Base-by-base conservation (phyloP, 257 asterid genomes). In the Ehretia macrophylla region DNA sequence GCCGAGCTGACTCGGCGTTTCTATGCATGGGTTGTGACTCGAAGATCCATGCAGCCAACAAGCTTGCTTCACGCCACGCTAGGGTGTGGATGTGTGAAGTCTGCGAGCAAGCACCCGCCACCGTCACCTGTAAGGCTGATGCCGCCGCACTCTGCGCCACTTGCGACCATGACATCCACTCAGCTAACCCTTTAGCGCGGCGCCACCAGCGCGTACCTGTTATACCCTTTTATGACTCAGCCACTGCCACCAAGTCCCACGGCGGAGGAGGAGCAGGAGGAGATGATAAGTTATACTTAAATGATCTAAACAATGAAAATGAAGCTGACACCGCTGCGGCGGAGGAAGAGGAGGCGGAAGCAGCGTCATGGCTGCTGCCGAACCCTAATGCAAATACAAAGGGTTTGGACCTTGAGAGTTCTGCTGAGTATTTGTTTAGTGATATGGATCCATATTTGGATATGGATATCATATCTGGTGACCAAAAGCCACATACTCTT, bases 101-200 rank as follows among this genome's bases (percentile, higher is more conserved):
- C 17, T 90, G 97, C 73, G 97, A 90, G 81, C 90, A 77, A 44
- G 86, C 94, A 0, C 94, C 97, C 14, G 96, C 97, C 5, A 59
- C 74, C 70, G 86, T 86, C 69, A 86, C 97, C 54, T 89, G 95
- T 76, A 86, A 83, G 71, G 97, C 94, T 16, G 97, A 89, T 51
- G 92, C 94, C 1, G 97, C 97, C 10, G 80, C 95, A 0, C 91
- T 89, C 14, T 89, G 95, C 69, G 46, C 59, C 54, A 42, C 94
- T 10, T 89, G 97, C 69, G 97, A 86, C 83, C 82, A 84, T 20
- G 97, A 86, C 66, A 84, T 89, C 17, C 95, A 89, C 86, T 72
- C 97, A n/a, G 97, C 90, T 1, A 89, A 89, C 61, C 95, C 95
- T 0, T 77, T 89, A 8, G 90, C 97, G 18, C 75, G 83, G 32